Evolutionary conservation across 108 stramenopile species (phyloP).

Genomic region (Nitzschia palea): DNA sequence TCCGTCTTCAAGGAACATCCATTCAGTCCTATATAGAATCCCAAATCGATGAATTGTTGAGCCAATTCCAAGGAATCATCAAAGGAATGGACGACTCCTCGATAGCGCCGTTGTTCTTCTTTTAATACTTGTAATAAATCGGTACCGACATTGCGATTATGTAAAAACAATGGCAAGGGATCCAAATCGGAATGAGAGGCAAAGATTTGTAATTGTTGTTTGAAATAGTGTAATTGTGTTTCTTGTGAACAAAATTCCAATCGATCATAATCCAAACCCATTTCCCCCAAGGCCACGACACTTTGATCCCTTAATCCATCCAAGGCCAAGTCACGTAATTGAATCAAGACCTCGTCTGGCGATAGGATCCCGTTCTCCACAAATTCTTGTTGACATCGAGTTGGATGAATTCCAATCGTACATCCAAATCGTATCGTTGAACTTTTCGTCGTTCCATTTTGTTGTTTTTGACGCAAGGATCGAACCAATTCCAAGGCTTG

Average conservation of each 20-base stretch:
- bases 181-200: slow-evolving; percentile 30
- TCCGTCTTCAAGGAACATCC: slow-evolving; percentile 94
- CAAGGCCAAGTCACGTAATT: slow-evolving; percentile 47
- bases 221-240: slow-evolving; percentile 77
- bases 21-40: slow-evolving; percentile 93
- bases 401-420: slow-evolving; percentile 96
- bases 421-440: slow-evolving; percentile 49
- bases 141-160: slow-evolving; percentile 85
- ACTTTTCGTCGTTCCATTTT: not conserved
- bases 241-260: slow-evolving; percentile 87
- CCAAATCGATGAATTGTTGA: slow-evolving; percentile 67
- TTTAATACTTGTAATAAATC: slow-evolving; percentile 75
- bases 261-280: slow-evolving; percentile 95
- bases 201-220: slow-evolving; percentile 72
- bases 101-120: slow-evolving; percentile 43
- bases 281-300: slow-evolving; percentile 95
- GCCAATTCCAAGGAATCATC: slow-evolving; percentile 88
- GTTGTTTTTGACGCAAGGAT: slow-evolving; percentile 20
- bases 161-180: slow-evolving; percentile 89
- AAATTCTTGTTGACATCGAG: slow-evolving; percentile 84
- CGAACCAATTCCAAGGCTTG: slow-evolving; percentile 34
- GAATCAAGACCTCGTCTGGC: slow-evolving; percentile 30
- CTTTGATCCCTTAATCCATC: slow-evolving; percentile 49
- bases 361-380: slow-evolving; percentile 7
- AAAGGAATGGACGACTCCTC: slow-evolving; percentile 89